A percentile compares a stretch with the other conserved stretches of the same genome.
phyloP scores from a whole-genome alignment of 305 asterid species.

The Solanum hybrid region DNA sequence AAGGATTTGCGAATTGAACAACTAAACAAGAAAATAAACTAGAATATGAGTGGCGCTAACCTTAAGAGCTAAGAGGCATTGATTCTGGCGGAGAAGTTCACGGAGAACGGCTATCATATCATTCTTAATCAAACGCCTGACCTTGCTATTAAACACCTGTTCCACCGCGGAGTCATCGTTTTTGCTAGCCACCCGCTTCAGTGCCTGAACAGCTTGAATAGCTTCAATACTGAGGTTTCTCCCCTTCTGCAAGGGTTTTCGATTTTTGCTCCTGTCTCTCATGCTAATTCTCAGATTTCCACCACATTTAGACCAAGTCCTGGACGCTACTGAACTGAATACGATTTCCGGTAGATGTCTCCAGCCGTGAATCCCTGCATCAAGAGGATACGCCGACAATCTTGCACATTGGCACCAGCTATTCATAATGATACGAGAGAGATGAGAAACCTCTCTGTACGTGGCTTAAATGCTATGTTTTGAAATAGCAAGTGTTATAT shows the following conservation, averaged over 20 bases:
- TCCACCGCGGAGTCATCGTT: slow-evolving; percentile 13
- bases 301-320: neutral
- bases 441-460: neutral
- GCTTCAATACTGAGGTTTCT: slow-evolving; percentile 59
- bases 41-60: slow-evolving; percentile 9
- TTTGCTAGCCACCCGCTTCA: slow-evolving; percentile 34
- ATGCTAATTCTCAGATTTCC: slow-evolving; percentile 10
- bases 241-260: slow-evolving; percentile 60
- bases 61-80: slow-evolving; percentile 50
- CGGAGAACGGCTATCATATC: slow-evolving; percentile 74
- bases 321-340: neutral
- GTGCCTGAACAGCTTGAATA: slow-evolving; percentile 57
- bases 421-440: neutral
- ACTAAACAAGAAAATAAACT: neutral
- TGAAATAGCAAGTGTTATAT: neutral
- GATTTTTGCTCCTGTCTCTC: slow-evolving; percentile 68
- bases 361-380: neutral
- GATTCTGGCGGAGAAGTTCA: slow-evolving; percentile 63
- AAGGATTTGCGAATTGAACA: neutral
- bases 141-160: slow-evolving; percentile 25
- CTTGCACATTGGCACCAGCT: neutral
- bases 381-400: neutral
- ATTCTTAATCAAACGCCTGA: slow-evolving; percentile 46
- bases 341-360: neutral
- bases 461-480: neutral